phyloP scores from a whole-genome alignment of 768 basidiomycete species.

The Neoboletus subvelutipes region DNA sequence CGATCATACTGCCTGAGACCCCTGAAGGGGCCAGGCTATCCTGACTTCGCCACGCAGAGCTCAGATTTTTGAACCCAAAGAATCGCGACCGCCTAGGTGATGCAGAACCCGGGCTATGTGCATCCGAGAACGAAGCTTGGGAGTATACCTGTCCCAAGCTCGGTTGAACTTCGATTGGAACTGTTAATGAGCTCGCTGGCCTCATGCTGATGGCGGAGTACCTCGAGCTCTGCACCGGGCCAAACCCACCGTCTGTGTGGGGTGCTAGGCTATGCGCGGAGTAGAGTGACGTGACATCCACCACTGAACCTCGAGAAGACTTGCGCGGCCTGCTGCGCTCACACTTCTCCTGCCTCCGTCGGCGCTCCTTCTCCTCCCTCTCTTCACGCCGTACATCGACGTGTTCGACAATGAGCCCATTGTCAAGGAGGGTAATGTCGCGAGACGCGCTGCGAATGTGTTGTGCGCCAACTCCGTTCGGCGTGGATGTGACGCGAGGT shows the following conservation, averaged over 20 bases:
- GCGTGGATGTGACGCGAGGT: constrained; percentile 40
- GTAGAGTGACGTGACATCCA: constrained; percentile 73
- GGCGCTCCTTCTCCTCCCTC: constrained; percentile 68
- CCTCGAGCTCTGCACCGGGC: constrained; percentile 56
- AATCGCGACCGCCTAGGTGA: constrained; percentile 73
- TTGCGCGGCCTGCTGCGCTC: constrained; percentile 60
- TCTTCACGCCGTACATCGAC: constrained; percentile 82
- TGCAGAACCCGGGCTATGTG: constrained; percentile 66
- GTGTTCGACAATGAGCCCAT: constrained; percentile 87
- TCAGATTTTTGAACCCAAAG: constrained; percentile 73
- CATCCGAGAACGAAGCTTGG: constrained; percentile 78
- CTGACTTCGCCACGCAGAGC: constrained; percentile 72
- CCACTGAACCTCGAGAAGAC: constrained; percentile 65
- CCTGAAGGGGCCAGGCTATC: constrained; percentile 82
- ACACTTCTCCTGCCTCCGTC: constrained; percentile 66
- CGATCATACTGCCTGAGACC: constrained; percentile 84
- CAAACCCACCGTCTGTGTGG: constrained; percentile 57
- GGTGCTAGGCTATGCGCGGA: constrained; percentile 59
- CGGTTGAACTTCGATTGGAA: constrained; percentile 53
- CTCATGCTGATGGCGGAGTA: constrained; percentile 56
- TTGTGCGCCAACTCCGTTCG: constrained; percentile 36
- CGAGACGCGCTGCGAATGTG: constrained; percentile 55
- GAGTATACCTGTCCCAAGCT: constrained; percentile 69
- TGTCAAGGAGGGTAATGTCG: constrained; percentile 80
- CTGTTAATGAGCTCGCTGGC: constrained; percentile 61